Conservation (phyloP, 371 early-diverging fungal genomes). For the Mortierella sp. region DNA sequence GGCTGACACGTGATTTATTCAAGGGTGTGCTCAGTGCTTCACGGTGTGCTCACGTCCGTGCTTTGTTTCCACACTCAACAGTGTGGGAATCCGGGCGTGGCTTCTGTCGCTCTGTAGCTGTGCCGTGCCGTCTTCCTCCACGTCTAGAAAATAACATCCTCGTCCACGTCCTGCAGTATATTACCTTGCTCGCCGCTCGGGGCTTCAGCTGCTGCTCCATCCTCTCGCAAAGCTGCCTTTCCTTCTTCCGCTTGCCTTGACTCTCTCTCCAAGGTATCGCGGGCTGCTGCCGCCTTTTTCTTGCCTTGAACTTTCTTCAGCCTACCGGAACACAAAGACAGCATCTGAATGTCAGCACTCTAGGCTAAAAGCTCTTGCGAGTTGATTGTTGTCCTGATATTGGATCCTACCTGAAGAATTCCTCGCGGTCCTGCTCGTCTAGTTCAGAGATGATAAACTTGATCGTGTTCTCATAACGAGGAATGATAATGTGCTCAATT, state of each 20-base stretch:
- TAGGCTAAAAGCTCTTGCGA: no score
- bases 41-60: no score
- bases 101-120: constrained; percentile 1
- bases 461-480: constrained; percentile 98
- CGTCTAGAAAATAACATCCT: constrained; percentile 68
- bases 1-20: no score
- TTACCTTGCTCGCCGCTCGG: no score
- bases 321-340: constrained; percentile 52
- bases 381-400: no score
- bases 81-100: no score
- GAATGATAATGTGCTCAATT: constrained; percentile 99
- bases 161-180: constrained; percentile 59
- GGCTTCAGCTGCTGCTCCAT: constrained; percentile 23
- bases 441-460: constrained; percentile 97
- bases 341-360: not conserved
- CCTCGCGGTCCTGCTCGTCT: constrained; percentile 99
- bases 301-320: constrained; percentile 98
- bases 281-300: constrained; percentile 84
- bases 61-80: no score
- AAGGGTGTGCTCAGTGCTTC: no score
- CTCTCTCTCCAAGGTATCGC: constrained; percentile 54
- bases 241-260: constrained; percentile 48
- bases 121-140: not conserved
- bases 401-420: constrained; percentile 89
- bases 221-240: not conserved